phyloP scores from a whole-genome alignment of 2,329 filamentous ascomycete species.

The Cryphonectria nitschkei region DNA sequence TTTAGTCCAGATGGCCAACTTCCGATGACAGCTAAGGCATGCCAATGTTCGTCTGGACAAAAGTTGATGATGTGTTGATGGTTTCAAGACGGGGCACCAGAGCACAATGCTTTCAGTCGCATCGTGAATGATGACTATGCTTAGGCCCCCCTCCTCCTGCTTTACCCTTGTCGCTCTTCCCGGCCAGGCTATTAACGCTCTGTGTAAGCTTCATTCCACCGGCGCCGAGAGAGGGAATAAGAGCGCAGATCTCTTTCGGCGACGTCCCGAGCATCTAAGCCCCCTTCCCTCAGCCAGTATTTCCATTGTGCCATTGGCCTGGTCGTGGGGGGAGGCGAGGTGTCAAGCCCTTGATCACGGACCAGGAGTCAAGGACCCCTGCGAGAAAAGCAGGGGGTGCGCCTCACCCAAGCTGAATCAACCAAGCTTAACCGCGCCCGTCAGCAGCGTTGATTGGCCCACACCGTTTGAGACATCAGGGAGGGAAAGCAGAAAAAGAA shows the following conservation, averaged over 20 bases:
- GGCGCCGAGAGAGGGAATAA: background rate
- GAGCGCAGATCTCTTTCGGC: background rate
- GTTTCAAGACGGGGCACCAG: background rate
- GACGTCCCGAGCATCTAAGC: background rate
- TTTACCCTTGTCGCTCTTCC: background rate
- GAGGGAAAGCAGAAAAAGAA: background rate
- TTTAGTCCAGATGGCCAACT: background rate
- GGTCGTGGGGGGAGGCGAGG: background rate
- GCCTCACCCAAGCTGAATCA: background rate
- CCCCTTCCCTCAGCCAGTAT: background rate
- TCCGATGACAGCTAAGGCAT: conserved; percentile 11
- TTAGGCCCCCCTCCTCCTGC: background rate
- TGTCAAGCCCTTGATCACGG: background rate
- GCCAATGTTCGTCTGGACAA: background rate
- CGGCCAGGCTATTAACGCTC: background rate
- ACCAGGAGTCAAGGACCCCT: background rate
- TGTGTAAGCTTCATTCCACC: background rate
- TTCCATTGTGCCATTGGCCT: background rate
- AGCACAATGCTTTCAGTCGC: background rate
- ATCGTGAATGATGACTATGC: background rate
- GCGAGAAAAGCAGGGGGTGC: background rate
- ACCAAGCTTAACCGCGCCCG: background rate
- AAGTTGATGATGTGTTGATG: background rate
- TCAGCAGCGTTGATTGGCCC: background rate
- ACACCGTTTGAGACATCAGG: background rate